phyloP scores from a whole-genome alignment of 139 green algal genomes.

The Zygnema circumcarinatum region DNA sequence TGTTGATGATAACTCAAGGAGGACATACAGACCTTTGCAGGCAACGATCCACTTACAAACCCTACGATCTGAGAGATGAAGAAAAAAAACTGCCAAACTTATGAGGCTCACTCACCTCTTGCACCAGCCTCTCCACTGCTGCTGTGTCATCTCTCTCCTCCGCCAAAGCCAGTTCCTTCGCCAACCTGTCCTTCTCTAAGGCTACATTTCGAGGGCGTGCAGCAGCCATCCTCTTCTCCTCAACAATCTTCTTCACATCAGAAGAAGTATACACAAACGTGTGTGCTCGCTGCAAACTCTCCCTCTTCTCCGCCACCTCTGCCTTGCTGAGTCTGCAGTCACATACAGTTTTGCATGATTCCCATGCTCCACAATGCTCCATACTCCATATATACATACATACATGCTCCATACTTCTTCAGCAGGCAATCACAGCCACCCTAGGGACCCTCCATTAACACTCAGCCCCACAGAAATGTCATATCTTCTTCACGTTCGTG shows the following conservation, averaged over 20 bases:
- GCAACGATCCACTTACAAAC: no score
- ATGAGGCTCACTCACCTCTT: no score
- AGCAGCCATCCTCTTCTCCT: conserved; percentile 46
- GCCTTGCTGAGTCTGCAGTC: conserved; percentile 31
- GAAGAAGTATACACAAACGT: conserved; percentile 39
- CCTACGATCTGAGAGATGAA: no score
- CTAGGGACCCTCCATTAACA: no score
- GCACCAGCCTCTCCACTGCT: neutral
- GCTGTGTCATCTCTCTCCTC: conserved; percentile 12
- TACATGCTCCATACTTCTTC: no score
- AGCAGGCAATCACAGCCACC: no score
- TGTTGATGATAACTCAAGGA: no score
- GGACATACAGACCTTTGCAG: no score
- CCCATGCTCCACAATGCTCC: neutral
- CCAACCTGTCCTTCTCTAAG: conserved; percentile 17
- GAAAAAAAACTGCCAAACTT: no score
- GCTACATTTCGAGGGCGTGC: conserved; percentile 9
- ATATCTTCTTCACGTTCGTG: no score
- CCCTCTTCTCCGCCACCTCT: conserved; percentile 29
- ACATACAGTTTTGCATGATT: neutral
- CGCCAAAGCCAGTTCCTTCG: conserved; percentile 16
- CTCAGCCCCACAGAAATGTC: no score
- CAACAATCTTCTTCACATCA: conserved; percentile 44
- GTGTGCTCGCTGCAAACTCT: conserved; percentile 2
- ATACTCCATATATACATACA: neutral